Percentiles rank a stretch among this genome's conserved stretches.
Evolutionary conservation across 108 stramenopile species (phyloP).

Genomic region (Craspedostauros australis): DNA sequence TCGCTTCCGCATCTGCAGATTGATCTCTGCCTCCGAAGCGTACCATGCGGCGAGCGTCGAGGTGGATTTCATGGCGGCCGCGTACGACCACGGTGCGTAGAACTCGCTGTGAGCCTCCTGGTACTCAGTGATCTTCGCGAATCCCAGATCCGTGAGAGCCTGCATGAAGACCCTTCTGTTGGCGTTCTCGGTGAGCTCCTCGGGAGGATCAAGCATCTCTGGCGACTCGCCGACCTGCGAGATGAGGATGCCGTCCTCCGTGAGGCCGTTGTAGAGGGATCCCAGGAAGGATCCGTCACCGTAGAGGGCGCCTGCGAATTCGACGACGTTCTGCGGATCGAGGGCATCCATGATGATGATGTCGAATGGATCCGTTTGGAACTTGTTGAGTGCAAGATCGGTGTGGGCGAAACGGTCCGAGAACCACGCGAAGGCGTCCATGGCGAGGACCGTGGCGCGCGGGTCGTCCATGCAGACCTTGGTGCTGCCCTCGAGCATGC

Average conservation of each 20-base stretch:
- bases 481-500: slow-evolving; percentile 35
- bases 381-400: no score
- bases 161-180: slow-evolving; percentile 26
- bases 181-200: slow-evolving; percentile 29
- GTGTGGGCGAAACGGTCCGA: slow-evolving; percentile 24
- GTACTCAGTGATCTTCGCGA: slow-evolving; percentile 34
- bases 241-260: slow-evolving; percentile 48
- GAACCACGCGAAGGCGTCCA: slow-evolving; percentile 60
- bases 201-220: slow-evolving; percentile 24
- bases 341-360: slow-evolving; percentile 80
- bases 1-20: slow-evolving; percentile 44
- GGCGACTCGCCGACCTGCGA: slow-evolving; percentile 56
- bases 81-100: slow-evolving; percentile 41
- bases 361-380: slow-evolving; percentile 32
- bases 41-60: slow-evolving; percentile 41
- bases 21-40: slow-evolving; percentile 49
- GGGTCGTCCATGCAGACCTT: slow-evolving; percentile 66
- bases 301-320: slow-evolving; percentile 48
- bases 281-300: slow-evolving; percentile 31
- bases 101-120: slow-evolving; percentile 57
- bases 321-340: slow-evolving; percentile 35
- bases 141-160: slow-evolving; percentile 26
- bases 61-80: slow-evolving; percentile 43
- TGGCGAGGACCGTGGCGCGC: slow-evolving; percentile 30
- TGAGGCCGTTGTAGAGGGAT: slow-evolving; percentile 37